Percentiles rank a stretch among this genome's conserved stretches.
These are phyloP conservation scores for Suillus variegatus DNA, from an alignment of 768 basidiomycete genomes.

Conservation along the genomic window DNA sequence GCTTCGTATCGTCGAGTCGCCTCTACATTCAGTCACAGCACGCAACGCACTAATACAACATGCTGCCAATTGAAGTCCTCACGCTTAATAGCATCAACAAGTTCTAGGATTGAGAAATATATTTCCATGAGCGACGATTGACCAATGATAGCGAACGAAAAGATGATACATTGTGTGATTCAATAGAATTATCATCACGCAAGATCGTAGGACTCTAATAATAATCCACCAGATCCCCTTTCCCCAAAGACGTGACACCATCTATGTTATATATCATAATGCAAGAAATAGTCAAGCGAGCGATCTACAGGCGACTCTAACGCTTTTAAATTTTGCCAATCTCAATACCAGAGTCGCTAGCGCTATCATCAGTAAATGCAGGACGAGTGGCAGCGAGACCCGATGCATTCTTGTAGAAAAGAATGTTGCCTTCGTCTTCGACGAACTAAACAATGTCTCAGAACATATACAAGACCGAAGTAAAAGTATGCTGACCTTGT, in stretches of 20 bases:
- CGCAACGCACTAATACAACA: conserved; percentile 52
- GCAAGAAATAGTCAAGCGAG: not conserved
- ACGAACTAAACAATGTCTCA: conserved; percentile 62
- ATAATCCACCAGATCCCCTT: too few relatives aligned
- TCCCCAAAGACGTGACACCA: not conserved
- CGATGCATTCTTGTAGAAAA: conserved; percentile 87
- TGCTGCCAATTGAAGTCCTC: conserved; percentile 78
- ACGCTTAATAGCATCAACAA: conserved; percentile 61
- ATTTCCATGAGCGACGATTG: conserved; percentile 33
- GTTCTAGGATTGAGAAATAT: conserved; percentile 58
- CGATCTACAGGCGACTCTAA: not conserved
- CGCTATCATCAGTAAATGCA: conserved; percentile 57
- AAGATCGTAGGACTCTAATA: not conserved
- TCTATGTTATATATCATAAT: not conserved
- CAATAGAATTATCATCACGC: not conserved
- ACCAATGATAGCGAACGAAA: not conserved
- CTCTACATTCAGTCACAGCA: conserved; percentile 64
- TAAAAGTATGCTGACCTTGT: conserved; percentile 52
- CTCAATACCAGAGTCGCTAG: conserved; percentile 71
- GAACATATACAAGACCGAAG: not conserved
- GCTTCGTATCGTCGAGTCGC: conserved; percentile 72
- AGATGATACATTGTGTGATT: not conserved
- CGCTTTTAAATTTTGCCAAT: conserved; percentile 37
- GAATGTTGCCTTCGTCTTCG: conserved; percentile 88
- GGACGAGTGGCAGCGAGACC: conserved; percentile 77